phyloP scores from a whole-genome alignment of 495 filamentous ascomycete genomes.

The Penicillium malachiteum region DNA sequence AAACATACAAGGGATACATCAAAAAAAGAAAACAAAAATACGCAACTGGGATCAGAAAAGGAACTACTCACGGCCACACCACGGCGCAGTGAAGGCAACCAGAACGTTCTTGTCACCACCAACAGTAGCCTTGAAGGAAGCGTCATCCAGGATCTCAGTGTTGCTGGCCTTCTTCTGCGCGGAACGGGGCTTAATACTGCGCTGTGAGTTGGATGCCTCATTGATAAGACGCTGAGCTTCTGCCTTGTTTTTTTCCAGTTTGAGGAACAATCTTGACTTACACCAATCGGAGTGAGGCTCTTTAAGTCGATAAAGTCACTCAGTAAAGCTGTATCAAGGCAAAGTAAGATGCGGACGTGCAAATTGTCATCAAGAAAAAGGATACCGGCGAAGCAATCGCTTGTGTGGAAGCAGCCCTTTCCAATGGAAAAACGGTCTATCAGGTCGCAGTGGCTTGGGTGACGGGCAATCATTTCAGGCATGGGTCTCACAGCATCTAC shows the following conservation, averaged over 20 bases:
- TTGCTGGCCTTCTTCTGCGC: constrained; percentile 68
- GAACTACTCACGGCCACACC: constrained; percentile 85
- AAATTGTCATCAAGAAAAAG: constrained; percentile 70
- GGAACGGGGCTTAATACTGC: constrained; percentile 65
- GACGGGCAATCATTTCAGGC: constrained; percentile 81
- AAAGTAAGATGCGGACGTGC: constrained; percentile 69
- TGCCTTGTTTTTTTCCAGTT: not conserved
- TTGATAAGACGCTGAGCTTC: not conserved
- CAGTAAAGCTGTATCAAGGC: constrained; percentile 3
- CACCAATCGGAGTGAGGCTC: not conserved
- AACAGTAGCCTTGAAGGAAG: constrained; percentile 71
- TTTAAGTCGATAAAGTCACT: constrained; percentile 1
- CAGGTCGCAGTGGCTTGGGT: constrained; percentile 86
- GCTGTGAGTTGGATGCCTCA: not conserved
- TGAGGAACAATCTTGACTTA: not conserved
- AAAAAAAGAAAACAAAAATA: too few relatives aligned
- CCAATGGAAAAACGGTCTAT: constrained; percentile 91
- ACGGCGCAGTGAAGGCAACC: constrained; percentile 94
- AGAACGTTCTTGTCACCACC: constrained; percentile 87
- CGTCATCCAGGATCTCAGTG: constrained; percentile 77
- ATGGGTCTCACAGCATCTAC: constrained; percentile 81
- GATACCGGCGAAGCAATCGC: constrained; percentile 65
- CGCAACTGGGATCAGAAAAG: constrained; percentile 1
- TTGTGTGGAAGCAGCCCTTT: constrained; percentile 85
- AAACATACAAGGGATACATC: too few relatives aligned